Evolutionary conservation across 352 stramenopile genomes (phyloP).

Genomic region (Phytopythium sindhum): DNA sequence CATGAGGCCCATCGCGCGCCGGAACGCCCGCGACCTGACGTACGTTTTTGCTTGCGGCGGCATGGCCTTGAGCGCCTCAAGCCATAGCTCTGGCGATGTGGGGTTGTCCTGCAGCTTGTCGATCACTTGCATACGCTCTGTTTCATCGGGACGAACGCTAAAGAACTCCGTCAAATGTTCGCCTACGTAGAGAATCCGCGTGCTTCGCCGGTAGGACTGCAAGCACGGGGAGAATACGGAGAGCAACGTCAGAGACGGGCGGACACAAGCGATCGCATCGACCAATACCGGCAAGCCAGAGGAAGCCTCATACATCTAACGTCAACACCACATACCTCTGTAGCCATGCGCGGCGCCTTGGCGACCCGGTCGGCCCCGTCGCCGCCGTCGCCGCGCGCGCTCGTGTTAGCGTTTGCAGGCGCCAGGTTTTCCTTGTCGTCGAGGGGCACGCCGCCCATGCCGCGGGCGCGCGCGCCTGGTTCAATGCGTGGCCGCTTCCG

Average conservation of each 20-base stretch:
- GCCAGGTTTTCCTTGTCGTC: slow-evolving; percentile 47
- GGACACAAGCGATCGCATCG: neutral
- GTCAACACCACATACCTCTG: slow-evolving; percentile 5
- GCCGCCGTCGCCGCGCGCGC: neutral
- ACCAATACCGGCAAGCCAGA: too few species aligned
- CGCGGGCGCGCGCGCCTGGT: neutral
- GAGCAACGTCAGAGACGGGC: neutral
- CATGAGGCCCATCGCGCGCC: slow-evolving; percentile 40
- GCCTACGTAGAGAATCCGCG: slow-evolving; percentile 31
- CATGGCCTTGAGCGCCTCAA: slow-evolving; percentile 47
- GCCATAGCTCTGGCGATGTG: slow-evolving; percentile 40
- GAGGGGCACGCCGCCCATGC: slow-evolving; percentile 6
- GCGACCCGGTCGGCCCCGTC: neutral
- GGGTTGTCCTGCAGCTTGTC: slow-evolving; percentile 47
- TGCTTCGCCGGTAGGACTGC: neutral
- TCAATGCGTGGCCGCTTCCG: slow-evolving; percentile 3
- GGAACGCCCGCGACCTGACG: slow-evolving; percentile 36
- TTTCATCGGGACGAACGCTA: slow-evolving; percentile 46
- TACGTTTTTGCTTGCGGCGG: slow-evolving; percentile 39
- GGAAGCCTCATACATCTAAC: slow-evolving; percentile 1
- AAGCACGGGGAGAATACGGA: neutral
- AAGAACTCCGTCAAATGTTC: slow-evolving; percentile 64
- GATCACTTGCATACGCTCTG: slow-evolving; percentile 36
- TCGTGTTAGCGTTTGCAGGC: slow-evolving; percentile 9
- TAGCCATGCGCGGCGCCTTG: neutral